Base-by-base conservation (phyloP, 768 basidiomycete species). In the Kwoniella europaea region DNA sequence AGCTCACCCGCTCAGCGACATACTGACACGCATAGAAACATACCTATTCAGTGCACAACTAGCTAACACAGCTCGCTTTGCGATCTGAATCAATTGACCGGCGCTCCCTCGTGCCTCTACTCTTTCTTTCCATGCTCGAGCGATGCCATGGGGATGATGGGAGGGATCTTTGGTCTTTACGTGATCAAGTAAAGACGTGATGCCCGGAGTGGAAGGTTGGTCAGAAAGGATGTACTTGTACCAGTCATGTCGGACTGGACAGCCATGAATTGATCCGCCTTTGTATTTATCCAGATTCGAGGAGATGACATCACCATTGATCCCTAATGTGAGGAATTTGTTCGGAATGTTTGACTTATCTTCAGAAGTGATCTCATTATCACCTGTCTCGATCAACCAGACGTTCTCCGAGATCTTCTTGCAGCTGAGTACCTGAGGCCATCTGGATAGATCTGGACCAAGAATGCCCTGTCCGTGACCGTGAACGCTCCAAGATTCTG, bases 41-140 rank as follows among this genome's bases (percentile, higher is more conserved):
- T 60, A 75, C 79, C 79, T 78, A 56, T 74, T 71, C 29, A 69
- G 22, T 1, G 59, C 71, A 67, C 76, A 77, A 52, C 74, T 75
- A 3, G 79, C 59, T 18, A 76, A 54, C 4, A 73, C 76, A 1
- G 63, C 73, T 42, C 79, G 53, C 13, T 71, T 35, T 13, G 75
- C 79, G 7, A 78, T 63, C 4, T 42, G 20, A 3, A 75, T 12
- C 41, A 66, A 20, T 62, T 24, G 20, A n/a, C 44, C 20, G 18
- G 24, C 64, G 50, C 15, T 50, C 18, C 27, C 41, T 20, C n/a
- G 53, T 18, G 56, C 46, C 29, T 55, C 54, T 16, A 50, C 52
- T 15, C 57, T 56, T 10, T 61, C 53, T 43, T 15, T 16, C 68
- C 69, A 75, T 13, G 61, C 59, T n/a, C 59, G 60, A 41, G 69